Percentiles rank a stretch among this genome's conserved stretches.
These are phyloP conservation scores for Picea sitchensis DNA, from an alignment of 75 land plant species.

Conservation along the genomic window DNA sequence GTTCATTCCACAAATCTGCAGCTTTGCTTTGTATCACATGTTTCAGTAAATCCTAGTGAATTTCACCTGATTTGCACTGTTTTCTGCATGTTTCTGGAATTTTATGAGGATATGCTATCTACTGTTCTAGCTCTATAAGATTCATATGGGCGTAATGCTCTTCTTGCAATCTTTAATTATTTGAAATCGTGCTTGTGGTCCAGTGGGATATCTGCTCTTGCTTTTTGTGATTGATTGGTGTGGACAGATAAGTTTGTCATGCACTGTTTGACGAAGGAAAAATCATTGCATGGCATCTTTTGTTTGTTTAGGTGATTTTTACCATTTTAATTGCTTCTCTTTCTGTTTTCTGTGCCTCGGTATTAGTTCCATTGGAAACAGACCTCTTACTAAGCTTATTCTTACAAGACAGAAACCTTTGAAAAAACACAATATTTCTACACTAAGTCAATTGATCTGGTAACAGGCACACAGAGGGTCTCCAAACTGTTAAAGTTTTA, in stretches of 20 bases:
- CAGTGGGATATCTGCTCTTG: not conserved
- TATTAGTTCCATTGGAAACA: not conserved
- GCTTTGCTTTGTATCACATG: too few species aligned
- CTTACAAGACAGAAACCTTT: not conserved
- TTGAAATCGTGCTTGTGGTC: not conserved
- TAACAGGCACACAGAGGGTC: constrained; percentile 66
- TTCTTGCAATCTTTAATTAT: not conserved
- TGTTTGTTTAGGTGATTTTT: not conserved
- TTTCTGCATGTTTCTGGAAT: too few species aligned
- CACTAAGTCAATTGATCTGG: not conserved
- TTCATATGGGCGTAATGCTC: not conserved
- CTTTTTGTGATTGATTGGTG: too few species aligned
- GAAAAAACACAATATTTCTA: not conserved
- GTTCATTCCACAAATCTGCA: too few species aligned
- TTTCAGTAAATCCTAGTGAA: too few species aligned
- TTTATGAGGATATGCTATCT: too few species aligned
- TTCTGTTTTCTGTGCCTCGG: not conserved
- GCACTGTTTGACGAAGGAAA: not conserved
- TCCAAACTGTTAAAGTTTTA: constrained; percentile 56
- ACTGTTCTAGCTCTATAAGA: not conserved
- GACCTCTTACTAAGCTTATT: not conserved
- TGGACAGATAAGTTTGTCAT: not conserved
- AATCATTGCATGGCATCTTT: not conserved
- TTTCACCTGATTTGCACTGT: too few species aligned
- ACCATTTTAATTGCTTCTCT: not conserved